A percentile compares a stretch with the other conserved stretches of the same genome.
Conservation (phyloP, 2,329 filamentous ascomycete genomes). For the Botrytis elliptica region DNA sequence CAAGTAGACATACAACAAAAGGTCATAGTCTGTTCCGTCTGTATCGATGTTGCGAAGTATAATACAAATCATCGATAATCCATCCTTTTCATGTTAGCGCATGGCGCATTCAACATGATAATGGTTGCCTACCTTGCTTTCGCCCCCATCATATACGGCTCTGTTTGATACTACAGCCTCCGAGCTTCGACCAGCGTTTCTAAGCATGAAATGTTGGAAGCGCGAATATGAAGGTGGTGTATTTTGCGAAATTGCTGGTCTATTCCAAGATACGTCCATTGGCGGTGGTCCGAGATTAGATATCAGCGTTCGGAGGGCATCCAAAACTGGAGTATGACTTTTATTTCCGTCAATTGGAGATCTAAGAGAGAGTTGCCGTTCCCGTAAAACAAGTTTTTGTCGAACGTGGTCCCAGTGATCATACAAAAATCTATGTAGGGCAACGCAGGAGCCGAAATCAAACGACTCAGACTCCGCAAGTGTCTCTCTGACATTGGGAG, state of each 20-base stretch:
- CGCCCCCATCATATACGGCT: conserved; percentile 68
- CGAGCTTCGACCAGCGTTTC: conserved; percentile 63
- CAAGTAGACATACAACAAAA: conserved; percentile 65
- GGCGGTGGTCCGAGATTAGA: conserved; percentile 66
- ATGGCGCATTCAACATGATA: not conserved
- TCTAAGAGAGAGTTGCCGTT: conserved; percentile 56
- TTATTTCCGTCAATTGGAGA: conserved; percentile 54
- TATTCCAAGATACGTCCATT: conserved; percentile 67
- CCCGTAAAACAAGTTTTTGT: conserved; percentile 60
- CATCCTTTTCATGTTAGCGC: conserved; percentile 49
- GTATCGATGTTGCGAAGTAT: conserved; percentile 66
- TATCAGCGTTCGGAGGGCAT: conserved; percentile 60
- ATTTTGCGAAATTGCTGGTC: conserved; percentile 63
- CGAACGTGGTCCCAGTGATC: conserved; percentile 70
- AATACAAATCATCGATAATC: conserved; percentile 66
- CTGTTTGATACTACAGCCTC: conserved; percentile 64
- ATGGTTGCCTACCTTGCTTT: conserved; percentile 55
- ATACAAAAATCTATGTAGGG: conserved; percentile 66
- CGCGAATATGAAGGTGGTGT: conserved; percentile 63
- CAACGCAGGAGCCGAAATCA: conserved; percentile 70
- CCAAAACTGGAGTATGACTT: conserved; percentile 56
- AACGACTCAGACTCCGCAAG: conserved; percentile 51
- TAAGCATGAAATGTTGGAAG: conserved; percentile 72
- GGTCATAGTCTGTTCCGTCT: conserved; percentile 64
- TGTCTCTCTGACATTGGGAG: conserved; percentile 49